Percentiles rank a stretch among this genome's conserved stretches.
phyloP scores from a whole-genome alignment of 2,329 filamentous ascomycete genomes.

The Neoarthrinium moseri region DNA sequence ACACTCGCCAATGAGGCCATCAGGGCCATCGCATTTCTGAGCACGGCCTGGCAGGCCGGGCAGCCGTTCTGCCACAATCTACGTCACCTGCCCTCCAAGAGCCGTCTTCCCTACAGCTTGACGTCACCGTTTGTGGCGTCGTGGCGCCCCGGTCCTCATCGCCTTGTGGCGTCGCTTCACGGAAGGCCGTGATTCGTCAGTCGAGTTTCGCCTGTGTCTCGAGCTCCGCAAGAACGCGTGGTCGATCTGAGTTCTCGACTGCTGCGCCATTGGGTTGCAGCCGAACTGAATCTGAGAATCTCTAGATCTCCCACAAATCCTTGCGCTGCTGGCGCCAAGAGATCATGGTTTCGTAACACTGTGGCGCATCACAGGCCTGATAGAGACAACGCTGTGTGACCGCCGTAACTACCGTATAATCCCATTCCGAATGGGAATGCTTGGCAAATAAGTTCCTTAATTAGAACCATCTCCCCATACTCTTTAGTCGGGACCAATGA shows the following conservation, averaged over 20 bases:
- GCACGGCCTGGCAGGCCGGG: too few relatives aligned
- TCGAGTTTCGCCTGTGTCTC: neutral
- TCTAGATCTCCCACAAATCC: neutral
- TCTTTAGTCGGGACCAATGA: too few relatives aligned
- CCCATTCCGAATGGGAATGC: too few relatives aligned
- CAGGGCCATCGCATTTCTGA: too few relatives aligned
- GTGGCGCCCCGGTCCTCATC: neutral
- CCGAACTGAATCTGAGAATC: neutral
- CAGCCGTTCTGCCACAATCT: neutral
- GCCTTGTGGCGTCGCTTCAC: neutral
- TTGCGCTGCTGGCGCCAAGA: conserved; percentile 1
- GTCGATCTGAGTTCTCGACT: neutral
- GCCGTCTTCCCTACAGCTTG: neutral
- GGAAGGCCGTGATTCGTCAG: neutral
- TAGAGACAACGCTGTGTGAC: too few relatives aligned
- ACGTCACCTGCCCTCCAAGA: conserved; percentile 3
- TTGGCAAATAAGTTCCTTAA: too few relatives aligned
- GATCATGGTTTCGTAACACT: conserved; percentile 8
- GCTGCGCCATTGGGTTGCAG: neutral
- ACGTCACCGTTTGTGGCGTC: conserved; percentile 5
- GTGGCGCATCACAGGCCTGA: neutral
- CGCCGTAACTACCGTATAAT: too few relatives aligned
- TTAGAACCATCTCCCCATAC: too few relatives aligned
- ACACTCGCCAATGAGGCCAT: too few relatives aligned
- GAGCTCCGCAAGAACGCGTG: neutral